Conservation (phyloP, 805 yeast species). For the Vanderwaltozyma verrucispora region DNA sequence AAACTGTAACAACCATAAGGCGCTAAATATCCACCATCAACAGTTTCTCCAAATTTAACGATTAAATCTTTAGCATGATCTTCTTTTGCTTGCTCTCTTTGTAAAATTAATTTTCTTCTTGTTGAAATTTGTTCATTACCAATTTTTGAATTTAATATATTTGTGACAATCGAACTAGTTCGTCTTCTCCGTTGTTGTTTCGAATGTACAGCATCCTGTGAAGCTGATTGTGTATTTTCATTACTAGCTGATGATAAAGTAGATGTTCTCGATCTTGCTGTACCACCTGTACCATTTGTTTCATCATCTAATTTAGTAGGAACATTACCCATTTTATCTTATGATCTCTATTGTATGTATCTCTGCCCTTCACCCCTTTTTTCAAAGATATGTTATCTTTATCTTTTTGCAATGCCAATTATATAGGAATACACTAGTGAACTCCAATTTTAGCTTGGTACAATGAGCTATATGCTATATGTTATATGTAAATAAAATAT, state of each 20-base stretch:
- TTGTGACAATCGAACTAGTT: constrained; percentile 20
- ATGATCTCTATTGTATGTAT: no score
- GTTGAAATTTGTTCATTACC: not conserved
- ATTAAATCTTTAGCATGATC: constrained; percentile 46
- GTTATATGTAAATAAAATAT: no score
- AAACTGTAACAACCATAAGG: constrained; percentile 81
- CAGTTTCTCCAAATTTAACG: constrained; percentile 55
- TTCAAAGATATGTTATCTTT: no score
- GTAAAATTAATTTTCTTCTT: constrained; percentile 38
- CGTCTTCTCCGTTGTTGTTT: constrained; percentile 8
- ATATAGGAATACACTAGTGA: no score
- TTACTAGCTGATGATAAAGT: constrained; percentile 3
- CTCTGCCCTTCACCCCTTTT: no score
- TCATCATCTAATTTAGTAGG: constrained; percentile 35
- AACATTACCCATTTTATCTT: constrained; percentile 35
- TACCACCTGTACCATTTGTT: constrained; percentile 5
- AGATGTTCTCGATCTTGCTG: constrained; percentile 8
- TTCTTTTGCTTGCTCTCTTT: constrained; percentile 43
- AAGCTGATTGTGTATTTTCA: not conserved
- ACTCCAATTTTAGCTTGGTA: no score
- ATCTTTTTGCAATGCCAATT: no score
- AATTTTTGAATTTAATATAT: not conserved
- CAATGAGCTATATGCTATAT: no score
- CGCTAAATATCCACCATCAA: constrained; percentile 90
- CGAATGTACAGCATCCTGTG: not conserved